A percentile compares a stretch with the other conserved stretches of the same genome.
Evolutionary conservation across 2,329 filamentous ascomycete species (phyloP).

Genomic region (Endothia cerciana): DNA sequence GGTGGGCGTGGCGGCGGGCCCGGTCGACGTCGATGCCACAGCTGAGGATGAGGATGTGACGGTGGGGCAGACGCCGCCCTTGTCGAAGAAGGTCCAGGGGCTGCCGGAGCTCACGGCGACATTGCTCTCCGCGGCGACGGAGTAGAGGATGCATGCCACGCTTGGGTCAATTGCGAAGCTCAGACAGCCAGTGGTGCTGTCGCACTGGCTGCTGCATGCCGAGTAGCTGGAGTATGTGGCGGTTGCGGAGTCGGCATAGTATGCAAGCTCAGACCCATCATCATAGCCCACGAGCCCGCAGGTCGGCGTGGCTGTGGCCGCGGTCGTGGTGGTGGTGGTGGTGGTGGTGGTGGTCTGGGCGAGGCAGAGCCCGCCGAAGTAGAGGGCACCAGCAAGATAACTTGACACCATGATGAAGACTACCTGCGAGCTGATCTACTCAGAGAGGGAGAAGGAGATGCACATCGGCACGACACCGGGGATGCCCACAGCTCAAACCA

Average conservation of each 20-base stretch:
- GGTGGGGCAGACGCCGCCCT: constrained; percentile 21
- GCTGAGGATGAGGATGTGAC: constrained; percentile 11
- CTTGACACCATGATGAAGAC: constrained; percentile 19
- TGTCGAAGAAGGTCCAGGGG: constrained; percentile 31
- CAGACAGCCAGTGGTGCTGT: constrained; percentile 23
- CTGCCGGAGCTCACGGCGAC: constrained; percentile 37
- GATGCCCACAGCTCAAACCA: background rate
- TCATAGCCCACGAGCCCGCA: constrained; percentile 25
- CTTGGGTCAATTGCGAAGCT: constrained; percentile 23
- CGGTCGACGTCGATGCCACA: constrained; percentile 9
- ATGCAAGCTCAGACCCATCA: constrained; percentile 23
- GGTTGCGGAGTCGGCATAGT: constrained; percentile 18
- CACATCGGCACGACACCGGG: background rate
- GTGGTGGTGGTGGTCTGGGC: constrained; percentile 22
- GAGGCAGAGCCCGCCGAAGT: constrained; percentile 17
- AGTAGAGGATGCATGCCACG: constrained; percentile 26
- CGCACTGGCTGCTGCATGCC: constrained; percentile 25
- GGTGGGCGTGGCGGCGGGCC: constrained; percentile 23
- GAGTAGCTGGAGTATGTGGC: constrained; percentile 17
- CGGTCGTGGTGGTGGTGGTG: constrained; percentile 12
- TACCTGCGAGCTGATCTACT: background rate
- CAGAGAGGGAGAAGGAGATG: background rate
- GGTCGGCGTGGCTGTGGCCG: constrained; percentile 16
- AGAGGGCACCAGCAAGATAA: constrained; percentile 11
- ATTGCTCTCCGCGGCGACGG: constrained; percentile 27